Conservation (phyloP, 169 alveolate genomes). For the Eimeria necatrix region DNA sequence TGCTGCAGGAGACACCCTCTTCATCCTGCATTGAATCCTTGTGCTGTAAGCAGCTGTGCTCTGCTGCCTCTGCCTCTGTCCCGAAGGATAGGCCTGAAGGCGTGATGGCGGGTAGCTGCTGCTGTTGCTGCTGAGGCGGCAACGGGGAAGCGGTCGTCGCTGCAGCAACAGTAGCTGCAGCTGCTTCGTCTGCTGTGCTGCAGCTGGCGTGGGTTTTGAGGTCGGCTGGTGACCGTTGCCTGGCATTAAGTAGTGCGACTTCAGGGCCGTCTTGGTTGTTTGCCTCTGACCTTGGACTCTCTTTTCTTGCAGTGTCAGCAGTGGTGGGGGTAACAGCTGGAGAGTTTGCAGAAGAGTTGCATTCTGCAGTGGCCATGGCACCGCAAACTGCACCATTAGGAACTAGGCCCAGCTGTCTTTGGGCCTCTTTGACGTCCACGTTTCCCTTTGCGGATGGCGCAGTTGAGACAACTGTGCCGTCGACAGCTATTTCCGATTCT, state of each 20-base stretch:
- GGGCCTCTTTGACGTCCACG: neutral
- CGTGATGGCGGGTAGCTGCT: neutral
- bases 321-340: neutral
- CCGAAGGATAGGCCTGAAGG: conserved; percentile 30
- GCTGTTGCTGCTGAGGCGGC: neutral
- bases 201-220: conserved; percentile 12
- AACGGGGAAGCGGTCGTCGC: neutral
- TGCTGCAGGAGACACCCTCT: conserved; percentile 64
- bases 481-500: conserved; percentile 7
- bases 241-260: neutral
- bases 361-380: neutral
- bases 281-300: neutral
- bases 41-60: neutral
- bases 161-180: no score
- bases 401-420: neutral
- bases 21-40: conserved; percentile 34
- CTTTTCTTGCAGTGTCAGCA: neutral
- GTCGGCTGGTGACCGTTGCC: neutral
- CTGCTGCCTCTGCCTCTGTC: neutral
- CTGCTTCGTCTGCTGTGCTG: neutral
- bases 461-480: neutral
- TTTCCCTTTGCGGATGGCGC: neutral
- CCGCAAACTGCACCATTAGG: conserved; percentile 1
- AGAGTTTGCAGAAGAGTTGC: neutral
- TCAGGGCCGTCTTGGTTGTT: neutral